These are phyloP conservation scores for Puccinia horiana DNA, from an alignment of 1,284 basidiomycete species.

Conservation along the genomic window DNA sequence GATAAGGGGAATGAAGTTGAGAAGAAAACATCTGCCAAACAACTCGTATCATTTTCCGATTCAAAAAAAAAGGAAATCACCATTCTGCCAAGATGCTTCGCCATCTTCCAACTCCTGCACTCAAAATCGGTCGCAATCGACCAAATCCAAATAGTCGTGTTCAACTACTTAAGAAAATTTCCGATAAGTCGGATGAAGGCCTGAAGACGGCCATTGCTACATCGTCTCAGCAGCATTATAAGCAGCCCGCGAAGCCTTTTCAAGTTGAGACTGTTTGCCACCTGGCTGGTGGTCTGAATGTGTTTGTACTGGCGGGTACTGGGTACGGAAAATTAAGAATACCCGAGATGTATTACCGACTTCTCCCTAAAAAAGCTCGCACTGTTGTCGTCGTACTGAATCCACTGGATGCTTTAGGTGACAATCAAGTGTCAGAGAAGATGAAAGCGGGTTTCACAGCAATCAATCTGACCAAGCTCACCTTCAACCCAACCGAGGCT, in stretches of 20 bases:
- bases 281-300: not conserved
- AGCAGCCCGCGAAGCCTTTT: not conserved
- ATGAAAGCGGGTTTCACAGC: not conserved
- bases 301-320: not conserved
- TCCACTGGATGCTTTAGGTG: not conserved
- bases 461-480: conserved; percentile 3
- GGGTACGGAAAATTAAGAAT: not conserved
- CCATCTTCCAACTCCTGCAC: too few species aligned
- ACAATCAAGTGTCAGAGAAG: conserved; percentile 6
- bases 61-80: too few species aligned
- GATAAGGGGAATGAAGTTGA: too few species aligned
- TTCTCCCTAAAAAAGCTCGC: not conserved
- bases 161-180: too few species aligned
- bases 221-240: too few species aligned
- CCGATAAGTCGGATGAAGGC: too few species aligned
- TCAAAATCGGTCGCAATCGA: too few species aligned
- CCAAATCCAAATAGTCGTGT: too few species aligned
- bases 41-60: too few species aligned
- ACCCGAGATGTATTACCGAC: not conserved
- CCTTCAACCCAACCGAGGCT: not conserved
- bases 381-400: not conserved
- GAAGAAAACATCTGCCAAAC: too few species aligned
- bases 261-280: not conserved
- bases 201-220: too few species aligned
- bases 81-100: too few species aligned